Base-by-base conservation (phyloP, 768 basidiomycete species). In the Fibroporia radiculosa region DNA sequence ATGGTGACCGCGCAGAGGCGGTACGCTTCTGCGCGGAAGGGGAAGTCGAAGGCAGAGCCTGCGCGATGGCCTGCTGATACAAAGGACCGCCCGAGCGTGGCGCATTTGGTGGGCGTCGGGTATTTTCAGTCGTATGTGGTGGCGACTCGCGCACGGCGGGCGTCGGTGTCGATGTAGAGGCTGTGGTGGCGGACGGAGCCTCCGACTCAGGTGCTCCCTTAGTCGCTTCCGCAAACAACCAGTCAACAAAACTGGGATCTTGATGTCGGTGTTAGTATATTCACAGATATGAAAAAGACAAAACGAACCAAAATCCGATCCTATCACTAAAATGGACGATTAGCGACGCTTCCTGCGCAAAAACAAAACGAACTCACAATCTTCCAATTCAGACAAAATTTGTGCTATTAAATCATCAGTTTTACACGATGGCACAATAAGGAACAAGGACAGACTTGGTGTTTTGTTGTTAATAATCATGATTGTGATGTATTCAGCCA, bases 401-500 rank as follows among this genome's bases (percentile, higher is more conserved):
- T 92, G 88, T 38, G 75, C 91, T 86, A 58, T 40, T 32, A 42
- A 33, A 22, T 27, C 52, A 45, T 54, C n/a, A 44, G 44, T 20
- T 36, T 35, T 20, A 10, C 33, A 35, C n/a, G 38, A 38, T 28
- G 19, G 19, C 34, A 35, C 13, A 35, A 8, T n/a, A 7, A 8
- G 7, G 7, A 19, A 35, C 18, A 29, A 16, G 26, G 16, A 66
- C 80, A 26, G 54, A 83, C 87, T 75, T 50, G 78, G 64, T 47
- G 84, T 82, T 70, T 93, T 93, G 64, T 87, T 86, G 60, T 93
- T 93, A 52, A 92, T 91, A 37, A 93, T 77, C 91, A 93, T 92
- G 48, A 93, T 93, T 16, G 87, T 90, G 46, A 93, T 90, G 57
- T 91, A 93, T 63, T 93, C 91, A 2, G 90, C 88, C 88, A 93